These are phyloP conservation scores for Nissolia schottii DNA, from an alignment of 306 rosid genomes.

Conservation along the genomic window DNA sequence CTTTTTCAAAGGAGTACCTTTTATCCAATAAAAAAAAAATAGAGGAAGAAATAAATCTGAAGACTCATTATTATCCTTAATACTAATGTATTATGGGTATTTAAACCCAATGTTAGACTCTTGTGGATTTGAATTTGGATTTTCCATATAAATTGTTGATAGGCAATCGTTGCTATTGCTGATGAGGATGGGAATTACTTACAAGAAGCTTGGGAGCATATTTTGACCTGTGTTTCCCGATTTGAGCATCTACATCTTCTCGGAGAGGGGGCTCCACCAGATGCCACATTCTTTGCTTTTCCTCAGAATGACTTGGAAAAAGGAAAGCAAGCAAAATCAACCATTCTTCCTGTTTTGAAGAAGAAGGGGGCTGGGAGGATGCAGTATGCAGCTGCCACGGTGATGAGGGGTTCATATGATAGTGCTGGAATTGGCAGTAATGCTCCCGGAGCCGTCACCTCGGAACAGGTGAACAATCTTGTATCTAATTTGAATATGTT, in stretches of 20 bases:
- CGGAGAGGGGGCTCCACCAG: slow-evolving; percentile 99
- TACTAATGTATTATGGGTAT: not conserved
- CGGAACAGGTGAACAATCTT: slow-evolving; percentile 91
- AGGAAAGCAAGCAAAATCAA: slow-evolving; percentile 71
- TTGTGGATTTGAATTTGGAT: slow-evolving; percentile 24
- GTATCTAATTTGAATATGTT: slow-evolving; percentile 94
- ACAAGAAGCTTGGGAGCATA: slow-evolving; percentile 99
- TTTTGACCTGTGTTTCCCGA: slow-evolving; percentile 97
- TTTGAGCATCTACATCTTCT: slow-evolving; percentile 98
- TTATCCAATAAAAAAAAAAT: no score
- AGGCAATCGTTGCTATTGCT: slow-evolving; percentile 91
- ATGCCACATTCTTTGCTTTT: slow-evolving; percentile 96
- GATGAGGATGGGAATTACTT: slow-evolving; percentile 98
- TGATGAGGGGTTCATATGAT: slow-evolving; percentile 97
- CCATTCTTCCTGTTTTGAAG: slow-evolving; percentile 84
- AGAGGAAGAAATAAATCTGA: not conserved
- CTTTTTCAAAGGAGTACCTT: not conserved
- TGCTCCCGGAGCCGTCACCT: slow-evolving; percentile 75
- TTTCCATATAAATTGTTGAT: slow-evolving; percentile 36
- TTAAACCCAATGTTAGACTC: slow-evolving; percentile 10
- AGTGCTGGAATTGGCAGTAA: slow-evolving; percentile 94
- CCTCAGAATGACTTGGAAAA: slow-evolving; percentile 89
- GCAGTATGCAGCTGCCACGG: slow-evolving; percentile 85
- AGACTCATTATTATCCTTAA: not conserved
- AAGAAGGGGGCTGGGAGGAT: slow-evolving; percentile 94